Base-by-base conservation (phyloP, 2,329 filamentous ascomycete genomes). In the Elsinoe australis region DNA sequence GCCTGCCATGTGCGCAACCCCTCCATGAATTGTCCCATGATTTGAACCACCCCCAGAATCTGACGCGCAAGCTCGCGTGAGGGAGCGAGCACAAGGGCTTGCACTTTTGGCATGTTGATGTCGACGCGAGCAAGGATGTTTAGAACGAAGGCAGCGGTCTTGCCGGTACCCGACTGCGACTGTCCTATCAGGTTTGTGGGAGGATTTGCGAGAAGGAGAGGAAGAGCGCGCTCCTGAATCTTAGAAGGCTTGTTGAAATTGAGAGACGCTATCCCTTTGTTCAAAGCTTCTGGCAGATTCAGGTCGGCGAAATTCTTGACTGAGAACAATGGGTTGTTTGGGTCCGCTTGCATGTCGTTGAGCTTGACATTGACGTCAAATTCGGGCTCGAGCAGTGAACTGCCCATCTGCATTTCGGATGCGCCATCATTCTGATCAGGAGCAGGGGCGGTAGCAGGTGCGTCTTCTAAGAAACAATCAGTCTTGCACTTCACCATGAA, bases 151-250 rank as follows among this genome's bases (percentile, higher is more conserved):
- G 92, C 92, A 15, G 89, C 92, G 0, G 92, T 98, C 74, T 98
- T 98, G 61, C 92, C 92, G 15, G 92, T 98, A 58, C 92, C 92
- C 2, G 92, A 98, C 67, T 98, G 92, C n/a, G 92, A 98, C 69
- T 98, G 92, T 3, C 89, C 92, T 61, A 98, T 90, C 77, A 98
- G 85, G 68, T 96, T 96, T 55, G 76, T 76, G 0, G 90, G 84
- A n/a, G 92, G 90, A 61, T 95, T 74, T 58, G 78, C 72, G 54
- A 98, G 78, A 61, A 98, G 84, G 49, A 98, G 75, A 21, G 92
- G 92, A 14, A 98, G 77, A 1, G 92, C 92, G 58, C 84, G 87
- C 67, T 95, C 92, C 71, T 98, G 92, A 56, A 98, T 94, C 71
- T 98, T 98, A 49, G 92, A 96, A 0, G 92, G 92, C 67, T 94